Percentiles rank a stretch among this genome's conserved stretches.
These are phyloP conservation scores for Umbilicus rupestris DNA, from an alignment of 164 flowering plant genomes.

Conservation along the genomic window DNA sequence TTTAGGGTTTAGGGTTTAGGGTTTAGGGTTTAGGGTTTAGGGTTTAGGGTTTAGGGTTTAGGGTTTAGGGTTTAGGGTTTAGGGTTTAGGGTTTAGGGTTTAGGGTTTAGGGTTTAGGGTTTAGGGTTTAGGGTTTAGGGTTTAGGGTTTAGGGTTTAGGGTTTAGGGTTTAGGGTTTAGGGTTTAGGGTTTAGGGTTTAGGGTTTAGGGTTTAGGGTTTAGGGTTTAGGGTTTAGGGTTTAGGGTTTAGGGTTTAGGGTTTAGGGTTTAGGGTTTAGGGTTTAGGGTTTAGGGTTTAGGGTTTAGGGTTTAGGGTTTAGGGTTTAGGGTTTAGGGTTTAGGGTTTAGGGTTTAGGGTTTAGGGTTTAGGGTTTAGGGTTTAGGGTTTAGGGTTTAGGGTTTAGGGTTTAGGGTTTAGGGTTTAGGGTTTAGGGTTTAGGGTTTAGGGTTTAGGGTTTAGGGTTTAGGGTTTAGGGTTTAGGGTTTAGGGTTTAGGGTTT, in stretches of 20 bases:
- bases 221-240: conserved; percentile 17
- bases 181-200: conserved; percentile 13
- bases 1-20: conserved; percentile 18
- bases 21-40: conserved; percentile 17
- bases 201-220: conserved; percentile 16
- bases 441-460: background rate
- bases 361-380: conserved; percentile 2
- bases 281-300: conserved; percentile 8
- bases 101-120: conserved; percentile 18
- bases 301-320: conserved; percentile 8
- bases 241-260: conserved; percentile 13
- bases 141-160: conserved; percentile 15
- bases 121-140: conserved; percentile 18
- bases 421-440: too few relatives aligned
- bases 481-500: background rate
- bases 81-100: conserved; percentile 18
- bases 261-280: conserved; percentile 15
- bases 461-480: background rate
- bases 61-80: conserved; percentile 19
- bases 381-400: conserved; percentile 6
- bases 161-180: conserved; percentile 17
- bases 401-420: background rate
- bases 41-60: conserved; percentile 14
- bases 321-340: conserved; percentile 5
- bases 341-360: background rate